These are phyloP conservation scores for Exophiala aquamarina DNA, from an alignment of 2,329 filamentous ascomycete species.

Conservation along the genomic window DNA sequence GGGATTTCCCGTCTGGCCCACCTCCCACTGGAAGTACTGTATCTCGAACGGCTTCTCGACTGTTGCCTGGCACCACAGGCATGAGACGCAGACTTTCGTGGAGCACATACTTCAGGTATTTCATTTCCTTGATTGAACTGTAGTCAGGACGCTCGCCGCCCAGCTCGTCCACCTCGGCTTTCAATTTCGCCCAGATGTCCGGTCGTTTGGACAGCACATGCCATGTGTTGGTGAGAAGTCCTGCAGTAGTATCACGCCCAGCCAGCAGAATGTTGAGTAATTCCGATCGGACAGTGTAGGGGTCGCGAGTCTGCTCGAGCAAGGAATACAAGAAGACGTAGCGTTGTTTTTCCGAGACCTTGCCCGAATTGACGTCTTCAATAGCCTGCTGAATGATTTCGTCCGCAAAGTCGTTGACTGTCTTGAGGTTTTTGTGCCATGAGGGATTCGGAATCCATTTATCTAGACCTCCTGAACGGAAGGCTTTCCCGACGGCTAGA, in stretches of 20 bases:
- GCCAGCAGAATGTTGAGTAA: slow-evolving; percentile 40
- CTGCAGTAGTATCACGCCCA: slow-evolving; percentile 39
- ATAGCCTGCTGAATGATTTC: slow-evolving; percentile 24
- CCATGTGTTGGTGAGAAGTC: slow-evolving; percentile 36
- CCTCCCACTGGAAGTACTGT: slow-evolving; percentile 50
- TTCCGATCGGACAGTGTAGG: slow-evolving; percentile 23
- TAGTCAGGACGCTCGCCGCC: slow-evolving; percentile 25
- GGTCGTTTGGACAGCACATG: slow-evolving; percentile 33
- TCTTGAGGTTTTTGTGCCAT: slow-evolving; percentile 23
- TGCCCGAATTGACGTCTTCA: slow-evolving; percentile 10
- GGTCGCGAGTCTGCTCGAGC: slow-evolving; percentile 24
- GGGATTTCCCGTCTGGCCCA: slow-evolving; percentile 46
- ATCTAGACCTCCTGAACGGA: slow-evolving; percentile 20
- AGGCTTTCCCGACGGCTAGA: slow-evolving; percentile 14
- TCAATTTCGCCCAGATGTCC: slow-evolving; percentile 44
- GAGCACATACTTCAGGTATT: slow-evolving; percentile 30
- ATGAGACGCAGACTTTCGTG: slow-evolving; percentile 44
- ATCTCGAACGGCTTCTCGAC: slow-evolving; percentile 41
- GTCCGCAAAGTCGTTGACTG: slow-evolving; percentile 25
- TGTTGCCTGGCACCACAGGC: slow-evolving; percentile 41
- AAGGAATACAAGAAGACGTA: slow-evolving; percentile 29
- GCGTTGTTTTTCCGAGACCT: slow-evolving; percentile 53
- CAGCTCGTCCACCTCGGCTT: slow-evolving; percentile 32
- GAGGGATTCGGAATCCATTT: slow-evolving; percentile 20
- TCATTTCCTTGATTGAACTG: slow-evolving; percentile 27